Percentiles rank a stretch among this genome's conserved stretches.
These are phyloP conservation scores for Botryosphaeria dothidea DNA, from an alignment of 2,329 filamentous ascomycete species.

Conservation along the genomic window DNA sequence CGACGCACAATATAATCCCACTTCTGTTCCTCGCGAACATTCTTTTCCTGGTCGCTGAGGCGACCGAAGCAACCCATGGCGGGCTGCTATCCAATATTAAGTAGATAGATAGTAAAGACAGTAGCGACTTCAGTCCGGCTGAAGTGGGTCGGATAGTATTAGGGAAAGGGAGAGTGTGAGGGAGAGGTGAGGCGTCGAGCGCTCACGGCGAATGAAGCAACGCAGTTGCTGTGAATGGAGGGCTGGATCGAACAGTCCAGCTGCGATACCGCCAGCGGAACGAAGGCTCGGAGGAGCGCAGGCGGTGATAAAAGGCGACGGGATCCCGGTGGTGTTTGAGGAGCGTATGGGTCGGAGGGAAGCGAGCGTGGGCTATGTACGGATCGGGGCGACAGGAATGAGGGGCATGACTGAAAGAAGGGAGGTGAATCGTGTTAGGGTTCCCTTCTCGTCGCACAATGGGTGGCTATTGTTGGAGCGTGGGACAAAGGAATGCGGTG, in stretches of 20 bases:
- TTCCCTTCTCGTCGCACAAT: slow-evolving; percentile 10
- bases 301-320: neutral
- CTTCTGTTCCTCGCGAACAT: slow-evolving; percentile 53
- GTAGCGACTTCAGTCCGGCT: slow-evolving; percentile 12
- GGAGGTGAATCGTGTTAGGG: slow-evolving; percentile 1
- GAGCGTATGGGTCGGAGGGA: neutral
- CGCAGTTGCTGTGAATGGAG: neutral
- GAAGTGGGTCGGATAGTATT: slow-evolving; percentile 3
- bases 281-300: neutral
- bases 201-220: slow-evolving; percentile 10
- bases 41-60: slow-evolving; percentile 36
- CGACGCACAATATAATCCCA: slow-evolving; percentile 88
- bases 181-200: slow-evolving; percentile 1
- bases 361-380: slow-evolving; percentile 14
- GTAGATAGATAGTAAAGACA: neutral
- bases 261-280: slow-evolving; percentile 17
- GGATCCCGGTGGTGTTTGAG: slow-evolving; percentile 4
- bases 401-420: slow-evolving; percentile 13
- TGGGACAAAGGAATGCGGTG: slow-evolving; percentile 18
- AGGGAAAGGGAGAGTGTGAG: neutral
- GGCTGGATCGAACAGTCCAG: slow-evolving; percentile 14
- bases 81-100: neutral
- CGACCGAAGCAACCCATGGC: slow-evolving; percentile 20
- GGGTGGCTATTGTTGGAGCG: slow-evolving; percentile 19
- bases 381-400: slow-evolving; percentile 1